Percentiles rank a stretch among this genome's conserved stretches.
Evolutionary conservation across 768 basidiomycete genomes (phyloP).

Genomic region (Boletus speciosus): DNA sequence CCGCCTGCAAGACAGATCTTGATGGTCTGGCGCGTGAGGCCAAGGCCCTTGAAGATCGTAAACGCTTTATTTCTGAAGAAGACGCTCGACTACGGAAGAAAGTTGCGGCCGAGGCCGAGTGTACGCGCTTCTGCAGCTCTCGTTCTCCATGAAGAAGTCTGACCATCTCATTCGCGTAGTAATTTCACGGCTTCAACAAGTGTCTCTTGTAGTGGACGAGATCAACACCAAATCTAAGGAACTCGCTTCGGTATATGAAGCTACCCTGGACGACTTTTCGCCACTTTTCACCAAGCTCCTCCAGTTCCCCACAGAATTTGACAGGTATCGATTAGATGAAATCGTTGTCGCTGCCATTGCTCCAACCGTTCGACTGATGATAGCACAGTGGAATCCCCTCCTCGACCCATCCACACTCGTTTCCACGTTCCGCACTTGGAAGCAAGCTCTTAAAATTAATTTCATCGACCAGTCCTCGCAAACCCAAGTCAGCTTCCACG

Average conservation of each 20-base stretch:
- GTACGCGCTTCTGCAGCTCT: slow-evolving; percentile 40
- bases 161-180: slow-evolving; percentile 42
- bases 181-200: slow-evolving; percentile 70
- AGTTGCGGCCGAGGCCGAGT: slow-evolving; percentile 71
- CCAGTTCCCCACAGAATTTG: slow-evolving; percentile 72
- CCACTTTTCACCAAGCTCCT: slow-evolving; percentile 71
- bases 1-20: slow-evolving; percentile 78
- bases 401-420: slow-evolving; percentile 65
- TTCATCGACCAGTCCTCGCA: slow-evolving; percentile 39
- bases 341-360: slow-evolving; percentile 90
- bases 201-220: slow-evolving; percentile 72
- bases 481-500: slow-evolving; percentile 56
- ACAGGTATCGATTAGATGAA: slow-evolving; percentile 79
- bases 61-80: slow-evolving; percentile 68
- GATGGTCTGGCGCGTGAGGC: slow-evolving; percentile 91
- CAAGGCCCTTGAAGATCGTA: slow-evolving; percentile 73
- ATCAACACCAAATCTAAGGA: slow-evolving; percentile 66
- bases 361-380: slow-evolving; percentile 70
- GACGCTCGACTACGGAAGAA: slow-evolving; percentile 65
- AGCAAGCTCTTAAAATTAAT: slow-evolving; percentile 60
- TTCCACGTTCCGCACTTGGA: slow-evolving; percentile 67
- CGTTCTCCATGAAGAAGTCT: slow-evolving; percentile 1
- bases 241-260: slow-evolving; percentile 61
- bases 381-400: slow-evolving; percentile 80
- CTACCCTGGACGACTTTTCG: slow-evolving; percentile 69